These are phyloP conservation scores for Aspergillus tanneri DNA, from an alignment of 2,329 filamentous ascomycete genomes.

Conservation along the genomic window DNA sequence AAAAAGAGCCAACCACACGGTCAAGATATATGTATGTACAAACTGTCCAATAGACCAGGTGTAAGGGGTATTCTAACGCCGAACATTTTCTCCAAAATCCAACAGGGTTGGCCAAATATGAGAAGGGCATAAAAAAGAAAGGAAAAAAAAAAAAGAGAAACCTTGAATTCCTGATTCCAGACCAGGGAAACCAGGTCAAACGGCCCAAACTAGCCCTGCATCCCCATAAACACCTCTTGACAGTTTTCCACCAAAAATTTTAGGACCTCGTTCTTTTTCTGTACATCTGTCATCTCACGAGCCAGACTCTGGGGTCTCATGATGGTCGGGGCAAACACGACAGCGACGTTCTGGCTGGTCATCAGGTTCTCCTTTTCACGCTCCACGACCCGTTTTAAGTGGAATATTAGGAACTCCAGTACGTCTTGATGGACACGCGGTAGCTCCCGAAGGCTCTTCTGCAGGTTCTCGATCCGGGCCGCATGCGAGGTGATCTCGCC, in stretches of 20 bases:
- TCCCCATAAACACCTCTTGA: slow-evolving; percentile 68
- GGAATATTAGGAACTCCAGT: slow-evolving; percentile 90
- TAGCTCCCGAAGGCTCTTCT: slow-evolving; percentile 71
- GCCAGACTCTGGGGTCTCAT: slow-evolving; percentile 89
- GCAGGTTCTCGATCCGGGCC: slow-evolving; percentile 69
- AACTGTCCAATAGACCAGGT: not conserved
- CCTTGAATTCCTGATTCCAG: slow-evolving; percentile 13
- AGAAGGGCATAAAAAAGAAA: slow-evolving; percentile 5
- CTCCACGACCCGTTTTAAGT: slow-evolving; percentile 80
- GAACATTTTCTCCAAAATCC: not conserved
- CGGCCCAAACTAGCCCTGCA: slow-evolving; percentile 27
- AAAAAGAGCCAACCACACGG: not conserved
- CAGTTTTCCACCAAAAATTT: slow-evolving; percentile 93
- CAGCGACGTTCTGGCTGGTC: slow-evolving; percentile 92
- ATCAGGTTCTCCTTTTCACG: slow-evolving; percentile 87
- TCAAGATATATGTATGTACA: slow-evolving; percentile 1
- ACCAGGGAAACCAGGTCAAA: slow-evolving; percentile 10
- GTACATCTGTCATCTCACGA: slow-evolving; percentile 94
- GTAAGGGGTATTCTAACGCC: not conserved
- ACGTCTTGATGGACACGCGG: slow-evolving; percentile 83
- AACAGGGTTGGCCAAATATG: not conserved
- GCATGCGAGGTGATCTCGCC: slow-evolving; percentile 62
- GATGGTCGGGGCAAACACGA: slow-evolving; percentile 96
- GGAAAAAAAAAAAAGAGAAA: slow-evolving; percentile 8
- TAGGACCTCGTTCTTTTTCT: slow-evolving; percentile 85